Evolutionary conservation across 129 eudicot species (phyloP).

Genomic region (Saposhnikovia divaricata): DNA sequence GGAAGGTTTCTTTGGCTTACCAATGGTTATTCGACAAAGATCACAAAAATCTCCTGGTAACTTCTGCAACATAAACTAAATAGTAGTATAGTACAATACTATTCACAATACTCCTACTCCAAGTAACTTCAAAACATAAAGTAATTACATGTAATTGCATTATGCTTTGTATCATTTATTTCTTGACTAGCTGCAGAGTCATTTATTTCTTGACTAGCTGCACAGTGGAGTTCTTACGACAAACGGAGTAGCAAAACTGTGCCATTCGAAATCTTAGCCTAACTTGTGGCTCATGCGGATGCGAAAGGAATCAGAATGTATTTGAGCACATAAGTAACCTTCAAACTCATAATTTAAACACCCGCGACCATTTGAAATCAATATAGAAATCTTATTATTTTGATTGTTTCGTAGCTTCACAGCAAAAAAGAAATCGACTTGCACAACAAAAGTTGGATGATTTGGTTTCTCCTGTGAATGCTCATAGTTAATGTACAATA

Average conservation of each 20-base stretch:
- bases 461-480: not conserved
- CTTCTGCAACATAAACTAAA: not conserved
- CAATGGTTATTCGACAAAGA: not conserved
- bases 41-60: not conserved
- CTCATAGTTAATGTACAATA: not conserved
- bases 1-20: not conserved
- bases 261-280: not conserved
- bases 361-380: not conserved
- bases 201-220: not conserved
- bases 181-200: not conserved
- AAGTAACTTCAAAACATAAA: not conserved
- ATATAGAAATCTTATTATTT: too few relatives aligned
- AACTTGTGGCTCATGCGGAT: not conserved
- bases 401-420: not conserved
- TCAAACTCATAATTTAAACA: not conserved
- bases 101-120: not conserved
- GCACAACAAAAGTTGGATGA: not conserved
- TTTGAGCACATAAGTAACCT: not conserved
- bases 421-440: too few relatives aligned
- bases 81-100: not conserved
- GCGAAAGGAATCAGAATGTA: not conserved
- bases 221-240: not conserved
- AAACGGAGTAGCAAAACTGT: not conserved
- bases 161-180: not conserved
- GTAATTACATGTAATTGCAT: not conserved